Base-by-base conservation (phyloP, 331 rosid species). In the Erythrophleum ivorense region DNA sequence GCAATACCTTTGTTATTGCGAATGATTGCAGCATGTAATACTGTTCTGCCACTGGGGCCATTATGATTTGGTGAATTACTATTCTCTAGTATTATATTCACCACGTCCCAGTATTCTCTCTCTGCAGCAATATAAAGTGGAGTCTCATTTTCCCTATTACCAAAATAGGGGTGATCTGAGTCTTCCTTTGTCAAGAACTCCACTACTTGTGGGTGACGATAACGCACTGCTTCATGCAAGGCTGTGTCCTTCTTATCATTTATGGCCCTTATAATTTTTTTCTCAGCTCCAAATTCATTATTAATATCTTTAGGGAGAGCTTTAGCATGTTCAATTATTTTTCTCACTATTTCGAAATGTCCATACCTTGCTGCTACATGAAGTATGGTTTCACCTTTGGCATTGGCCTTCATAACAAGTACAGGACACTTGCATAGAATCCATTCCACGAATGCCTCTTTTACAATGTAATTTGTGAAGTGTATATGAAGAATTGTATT, bases 41-140 rank as follows among this genome's bases (percentile, higher is more conserved):
- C 73, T 18, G 36, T 41, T 68, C 73, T n/a, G 2, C 73, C 73
- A 43, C 19, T 68, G 7, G 73, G 54, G 15, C 77, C 77, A 72
- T 14, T 2, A 0, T 50, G 36, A 15, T 36, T 10, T 12, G 63
- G 29, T 7, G 9, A 16, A 7, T 9, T 4, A 9, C 49, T 33
- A 0, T 9, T 52, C 2, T 8, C 2, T 40, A 72, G 34, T 16
- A 72, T 52, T 34, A 36, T 3, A 5, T 7, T 0, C 7, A 72
- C 49, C 15, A 50, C 31, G 0, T 72, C 3, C 9, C 12, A 3
- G 2, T 72, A 4, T 50, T 0, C 10, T 16, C 77, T 72, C 9
- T 34, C 77, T 3, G 41, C 34, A 52, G 64, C 63, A 9, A 72
- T 6, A 40, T 72, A 50, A 52, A 33, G 33, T 7, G 62, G 49